These are phyloP conservation scores for Salix koriyanagi DNA, from an alignment of 345 rosid genomes.

Conservation along the genomic window DNA sequence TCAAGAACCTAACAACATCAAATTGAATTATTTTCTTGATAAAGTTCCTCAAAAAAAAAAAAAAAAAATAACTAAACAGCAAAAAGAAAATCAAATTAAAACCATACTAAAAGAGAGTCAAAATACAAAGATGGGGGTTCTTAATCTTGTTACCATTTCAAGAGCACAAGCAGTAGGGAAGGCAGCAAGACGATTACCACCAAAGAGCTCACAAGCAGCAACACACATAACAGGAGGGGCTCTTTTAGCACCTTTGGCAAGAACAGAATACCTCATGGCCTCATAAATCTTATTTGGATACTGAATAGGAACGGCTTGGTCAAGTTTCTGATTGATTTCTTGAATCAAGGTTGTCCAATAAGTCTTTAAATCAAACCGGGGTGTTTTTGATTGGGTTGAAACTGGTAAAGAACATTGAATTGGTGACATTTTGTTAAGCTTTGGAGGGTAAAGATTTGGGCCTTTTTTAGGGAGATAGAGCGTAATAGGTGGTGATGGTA, in stretches of 20 bases:
- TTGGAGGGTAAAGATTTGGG: neutral
- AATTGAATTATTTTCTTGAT: neutral
- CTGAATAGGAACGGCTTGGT: constrained; percentile 62
- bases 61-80: neutral
- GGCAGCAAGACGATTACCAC: constrained; percentile 70
- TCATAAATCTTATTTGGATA: constrained; percentile 74
- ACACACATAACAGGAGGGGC: constrained; percentile 97
- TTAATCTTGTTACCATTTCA: constrained; percentile 62
- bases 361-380: constrained; percentile 67
- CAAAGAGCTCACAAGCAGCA: constrained; percentile 85
- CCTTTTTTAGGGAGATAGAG: constrained; percentile 21
- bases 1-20: neutral
- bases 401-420: constrained; percentile 37
- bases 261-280: constrained; percentile 90
- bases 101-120: neutral
- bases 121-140: neutral
- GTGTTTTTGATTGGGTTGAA: constrained; percentile 22
- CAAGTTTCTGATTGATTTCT: constrained; percentile 73
- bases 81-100: neutral
- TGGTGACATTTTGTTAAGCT: neutral
- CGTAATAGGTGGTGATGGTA: constrained; percentile 21
- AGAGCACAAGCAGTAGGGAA: constrained; percentile 98
- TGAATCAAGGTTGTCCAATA: constrained; percentile 65
- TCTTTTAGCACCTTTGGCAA: constrained; percentile 78
- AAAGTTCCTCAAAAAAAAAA: neutral